Evolutionary conservation across 2,329 filamentous ascomycete species (phyloP), one percentile per base, ranked within the genome.

Genomic region (Botrytis deweyae): DNA sequence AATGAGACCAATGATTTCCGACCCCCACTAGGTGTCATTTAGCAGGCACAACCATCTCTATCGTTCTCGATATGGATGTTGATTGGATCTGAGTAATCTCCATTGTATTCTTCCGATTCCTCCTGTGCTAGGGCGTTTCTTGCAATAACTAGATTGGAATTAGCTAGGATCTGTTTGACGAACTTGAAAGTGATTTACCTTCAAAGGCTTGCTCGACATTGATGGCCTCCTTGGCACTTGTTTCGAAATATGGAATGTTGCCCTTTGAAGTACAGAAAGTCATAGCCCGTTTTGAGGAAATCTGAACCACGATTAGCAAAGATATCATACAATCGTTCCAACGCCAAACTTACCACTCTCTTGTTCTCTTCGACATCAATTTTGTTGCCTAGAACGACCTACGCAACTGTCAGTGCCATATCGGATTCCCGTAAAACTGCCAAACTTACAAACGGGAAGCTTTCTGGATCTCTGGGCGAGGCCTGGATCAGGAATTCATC

Each of bases 401-500:
- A 78, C 44, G 22, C n/a, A 38, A 65, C 14, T 40, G 36, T 77
- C 55, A 78, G 36, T 49, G n/a, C 65, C 55, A n/a, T 42, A n/a
- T 29, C 69, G 80, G 33, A 22, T 58, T 46, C 8, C 44, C 4
- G 16, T 38, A 36, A n/a, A 40, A 14, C 42, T 58, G 0, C 12
- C 18, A n/a, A 62, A 86, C 92, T 83, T 85, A 98, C 96, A 82
- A 99, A 99, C 68, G 96, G 96, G 83, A 99, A 99, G 83, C 93
- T 97, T 83, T 98, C 95, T 2, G 96, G 96, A 80, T 99, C 96
- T 81, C 97, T 91, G 8, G 96, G 96, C 78, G 94, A 97, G 10
- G 96, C 96, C 85, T 99, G 96, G 79, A 99, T 97, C 78, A 99
- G 85, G 82, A 99, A 99, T 84, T 99, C 96, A 82, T 99, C 96